Evolutionary conservation across 306 rosid species (phyloP).

Genomic region (Lathyrus oleraceus): DNA sequence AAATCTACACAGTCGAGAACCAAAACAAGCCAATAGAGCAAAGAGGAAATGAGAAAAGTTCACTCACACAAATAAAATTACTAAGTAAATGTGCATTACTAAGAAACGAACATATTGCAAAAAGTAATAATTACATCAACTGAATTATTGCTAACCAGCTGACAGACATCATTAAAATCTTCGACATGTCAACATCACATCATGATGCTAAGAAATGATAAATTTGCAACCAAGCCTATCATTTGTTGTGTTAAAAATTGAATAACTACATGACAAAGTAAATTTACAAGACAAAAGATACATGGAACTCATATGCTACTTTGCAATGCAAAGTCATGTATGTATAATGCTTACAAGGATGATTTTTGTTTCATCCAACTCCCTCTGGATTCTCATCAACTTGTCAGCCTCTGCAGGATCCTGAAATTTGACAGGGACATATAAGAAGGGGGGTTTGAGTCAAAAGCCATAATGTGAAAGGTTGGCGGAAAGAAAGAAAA

Average conservation of each 20-base stretch:
- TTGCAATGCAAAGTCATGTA: constrained; percentile 17
- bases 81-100: constrained; percentile 15
- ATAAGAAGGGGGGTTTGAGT: not conserved
- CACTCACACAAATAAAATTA: constrained; percentile 12
- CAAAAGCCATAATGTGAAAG: constrained; percentile 7
- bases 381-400: constrained; percentile 91
- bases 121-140: not conserved
- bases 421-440: constrained; percentile 47
- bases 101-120: constrained; percentile 12
- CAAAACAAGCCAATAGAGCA: constrained; percentile 5
- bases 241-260: not conserved
- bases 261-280: not conserved
- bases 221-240: constrained; percentile 12
- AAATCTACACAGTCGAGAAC: constrained; percentile 19
- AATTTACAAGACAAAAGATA: constrained; percentile 19
- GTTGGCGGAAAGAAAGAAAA: not conserved
- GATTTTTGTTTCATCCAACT: constrained; percentile 96
- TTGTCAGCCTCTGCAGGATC: constrained; percentile 99
- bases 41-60: constrained; percentile 19
- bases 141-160: constrained; percentile 12
- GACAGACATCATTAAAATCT: constrained; percentile 15
- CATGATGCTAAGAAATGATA: not conserved
- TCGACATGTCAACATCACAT: not conserved
- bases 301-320: not conserved
- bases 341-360: constrained; percentile 72